Conservation (phyloP, 208 protist genomes). For the Trypanosoma avium region DNA sequence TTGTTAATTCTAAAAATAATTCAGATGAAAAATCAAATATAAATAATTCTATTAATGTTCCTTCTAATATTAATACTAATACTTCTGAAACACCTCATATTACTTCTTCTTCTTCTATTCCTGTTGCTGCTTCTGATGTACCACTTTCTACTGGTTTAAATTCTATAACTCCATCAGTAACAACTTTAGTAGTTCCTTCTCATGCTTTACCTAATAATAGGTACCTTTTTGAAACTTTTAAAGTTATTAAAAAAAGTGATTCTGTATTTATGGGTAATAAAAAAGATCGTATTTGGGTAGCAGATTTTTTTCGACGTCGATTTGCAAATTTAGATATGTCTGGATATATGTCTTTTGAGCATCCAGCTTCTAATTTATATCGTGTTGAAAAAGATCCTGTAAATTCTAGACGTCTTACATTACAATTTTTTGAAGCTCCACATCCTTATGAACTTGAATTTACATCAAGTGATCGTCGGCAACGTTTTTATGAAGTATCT, state of each 20-base stretch:
- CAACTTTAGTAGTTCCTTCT: constrained; percentile 52
- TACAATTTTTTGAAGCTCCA: constrained; percentile 73
- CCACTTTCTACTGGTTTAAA: neutral
- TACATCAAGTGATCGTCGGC: constrained; percentile 40
- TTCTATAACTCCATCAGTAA: neutral
- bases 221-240: constrained; percentile 62
- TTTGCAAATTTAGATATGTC: constrained; percentile 59
- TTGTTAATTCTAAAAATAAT: neutral
- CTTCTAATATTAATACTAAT: neutral
- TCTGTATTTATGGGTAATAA: constrained; percentile 20
- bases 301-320: constrained; percentile 52
- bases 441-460: constrained; percentile 80
- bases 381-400: constrained; percentile 56
- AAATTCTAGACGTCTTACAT: constrained; percentile 42
- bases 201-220: constrained; percentile 70
- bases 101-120: neutral
- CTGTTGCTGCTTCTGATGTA: neutral
- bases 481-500: constrained; percentile 73
- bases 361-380: constrained; percentile 49
- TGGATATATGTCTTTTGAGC: constrained; percentile 52
- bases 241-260: constrained; percentile 54
- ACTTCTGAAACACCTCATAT: neutral
- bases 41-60: no score
- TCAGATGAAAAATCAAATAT: neutral
- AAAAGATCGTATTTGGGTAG: constrained; percentile 71